phyloP scores from a whole-genome alignment of 768 basidiomycete genomes.

The Stropharia rugosoannulata region DNA sequence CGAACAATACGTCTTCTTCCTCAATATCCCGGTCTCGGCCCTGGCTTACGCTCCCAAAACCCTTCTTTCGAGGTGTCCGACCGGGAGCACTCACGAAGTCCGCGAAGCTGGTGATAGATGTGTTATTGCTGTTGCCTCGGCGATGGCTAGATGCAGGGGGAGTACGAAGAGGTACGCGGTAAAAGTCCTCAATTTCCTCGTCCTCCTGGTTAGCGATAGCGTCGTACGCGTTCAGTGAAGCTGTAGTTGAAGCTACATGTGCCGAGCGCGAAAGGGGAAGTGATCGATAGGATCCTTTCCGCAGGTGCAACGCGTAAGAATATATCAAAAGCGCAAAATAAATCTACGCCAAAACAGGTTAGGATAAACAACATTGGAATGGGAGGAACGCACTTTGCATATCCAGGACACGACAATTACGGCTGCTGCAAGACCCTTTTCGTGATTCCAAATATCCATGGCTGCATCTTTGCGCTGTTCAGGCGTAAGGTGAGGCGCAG shows the following conservation, averaged over 20 bases:
- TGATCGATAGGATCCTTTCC: conserved; percentile 85
- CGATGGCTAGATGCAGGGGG: conserved; percentile 37
- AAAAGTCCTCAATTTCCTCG: conserved; percentile 66
- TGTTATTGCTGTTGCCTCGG: conserved; percentile 26
- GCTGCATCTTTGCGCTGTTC: conserved; percentile 73
- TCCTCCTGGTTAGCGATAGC: conserved; percentile 53
- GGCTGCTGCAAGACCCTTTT: conserved; percentile 77
- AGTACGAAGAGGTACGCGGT: conserved; percentile 59
- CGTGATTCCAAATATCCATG: conserved; percentile 82
- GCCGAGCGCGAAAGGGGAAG: conserved; percentile 59
- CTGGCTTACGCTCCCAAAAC: conserved; percentile 21
- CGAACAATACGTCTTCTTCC: conserved; percentile 60
- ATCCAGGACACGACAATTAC: conserved; percentile 86
- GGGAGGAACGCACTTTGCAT: conserved; percentile 61
- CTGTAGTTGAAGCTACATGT: conserved; percentile 27
- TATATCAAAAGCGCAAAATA: conserved; percentile 91
- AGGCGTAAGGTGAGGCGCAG: conserved; percentile 55
- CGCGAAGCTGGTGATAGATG: conserved; percentile 53
- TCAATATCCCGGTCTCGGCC: conserved; percentile 35
- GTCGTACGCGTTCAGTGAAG: conserved; percentile 36
- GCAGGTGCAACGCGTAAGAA: conserved; percentile 91
- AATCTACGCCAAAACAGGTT: conserved; percentile 46
- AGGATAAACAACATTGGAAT: conserved; percentile 1
- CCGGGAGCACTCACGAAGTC: conserved; percentile 65
- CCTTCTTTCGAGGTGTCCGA: conserved; percentile 27